Evolutionary conservation across 1,139 yeast species (phyloP), one percentile per base, ranked within the genome.

Genomic region (Arxiozyma bovina): DNA sequence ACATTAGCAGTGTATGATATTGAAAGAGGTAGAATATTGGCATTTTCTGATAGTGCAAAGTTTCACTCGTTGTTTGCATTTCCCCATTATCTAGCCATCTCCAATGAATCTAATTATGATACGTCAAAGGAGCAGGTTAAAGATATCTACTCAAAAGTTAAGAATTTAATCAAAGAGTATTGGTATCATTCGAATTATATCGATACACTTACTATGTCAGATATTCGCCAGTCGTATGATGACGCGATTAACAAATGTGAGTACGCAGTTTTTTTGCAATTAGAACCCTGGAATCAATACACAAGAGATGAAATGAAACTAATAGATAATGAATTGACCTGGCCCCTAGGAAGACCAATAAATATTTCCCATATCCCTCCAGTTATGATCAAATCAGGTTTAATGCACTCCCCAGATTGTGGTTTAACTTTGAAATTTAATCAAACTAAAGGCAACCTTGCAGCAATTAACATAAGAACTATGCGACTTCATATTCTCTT

Each of bases 341-440:
- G 77, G 60, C 97, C 97, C 0, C 67, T 78, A 42, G 97, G 97
- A 1, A 74, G 85, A 56, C 97, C 97, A 1, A 77, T 84, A 18
- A 65, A 70, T 50, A 60, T 71, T 21, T 76, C 79, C 7, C 57
- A 66, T 0, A 67, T 84, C 1, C 97, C 96, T 0, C 66, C 70
- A 1, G 62, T 91, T 20, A 72, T 72, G 42, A 64, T 89, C 15
- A 69, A 77, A 8, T 71, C 77, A 11, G 87, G 85, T 6, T 60
- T 87, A 25, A 58, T 88, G 21, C 90, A 87, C 64, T 88, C 96
- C 0, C 97, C 97, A 0, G 96, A 91, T 66, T 91, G 98, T 73
- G 96, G 91, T 0, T 66, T 85, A 3, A 68, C 78, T 0, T 59
- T 87, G 12, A 68, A 73, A 2, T 61, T 79, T 17, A 72, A 73